Evolutionary conservation across 2,329 filamentous ascomycete genomes (phyloP).

Genomic region (Ophiognomonia clavigignenti-juglandacearum): DNA sequence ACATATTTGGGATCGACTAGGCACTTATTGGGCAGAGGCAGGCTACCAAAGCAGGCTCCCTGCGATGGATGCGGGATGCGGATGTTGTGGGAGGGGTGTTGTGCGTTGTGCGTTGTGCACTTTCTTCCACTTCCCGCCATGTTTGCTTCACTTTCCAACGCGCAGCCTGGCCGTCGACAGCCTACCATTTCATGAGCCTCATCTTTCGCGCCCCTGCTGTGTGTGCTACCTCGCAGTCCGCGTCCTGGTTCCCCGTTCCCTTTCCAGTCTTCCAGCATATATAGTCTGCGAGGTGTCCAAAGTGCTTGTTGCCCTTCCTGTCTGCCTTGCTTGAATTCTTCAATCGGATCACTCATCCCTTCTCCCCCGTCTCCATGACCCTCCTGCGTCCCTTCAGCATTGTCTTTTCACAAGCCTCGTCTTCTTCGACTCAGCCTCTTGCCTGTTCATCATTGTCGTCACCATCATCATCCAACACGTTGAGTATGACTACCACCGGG

Average conservation of each 20-base stretch:
- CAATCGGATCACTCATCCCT: not conserved
- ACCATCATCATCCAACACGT: not conserved
- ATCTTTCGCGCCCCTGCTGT: not conserved
- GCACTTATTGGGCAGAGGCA: not conserved
- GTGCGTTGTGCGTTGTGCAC: not conserved
- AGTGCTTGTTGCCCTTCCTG: constrained; percentile 7
- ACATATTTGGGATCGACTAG: not conserved
- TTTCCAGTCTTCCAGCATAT: no score
- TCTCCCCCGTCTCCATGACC: constrained; percentile 7
- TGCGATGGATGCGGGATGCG: not conserved
- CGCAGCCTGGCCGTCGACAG: not conserved
- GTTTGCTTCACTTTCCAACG: constrained; percentile 1
- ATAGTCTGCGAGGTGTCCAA: not conserved
- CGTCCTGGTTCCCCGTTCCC: not conserved
- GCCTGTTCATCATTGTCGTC: no score
- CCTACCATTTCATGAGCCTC: not conserved
- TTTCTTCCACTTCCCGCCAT: not conserved
- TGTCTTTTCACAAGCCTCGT: constrained; percentile 2
- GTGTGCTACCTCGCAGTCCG: not conserved
- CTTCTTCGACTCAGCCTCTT: not conserved
- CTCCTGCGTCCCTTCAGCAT: constrained; percentile 2
- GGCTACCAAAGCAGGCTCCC: not conserved
- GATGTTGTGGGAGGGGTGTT: not conserved
- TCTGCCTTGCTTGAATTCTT: not conserved
- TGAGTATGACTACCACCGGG: constrained; percentile 1